Conservation (phyloP, 257 asterid genomes). For the Knoxia roxburghii region DNA sequence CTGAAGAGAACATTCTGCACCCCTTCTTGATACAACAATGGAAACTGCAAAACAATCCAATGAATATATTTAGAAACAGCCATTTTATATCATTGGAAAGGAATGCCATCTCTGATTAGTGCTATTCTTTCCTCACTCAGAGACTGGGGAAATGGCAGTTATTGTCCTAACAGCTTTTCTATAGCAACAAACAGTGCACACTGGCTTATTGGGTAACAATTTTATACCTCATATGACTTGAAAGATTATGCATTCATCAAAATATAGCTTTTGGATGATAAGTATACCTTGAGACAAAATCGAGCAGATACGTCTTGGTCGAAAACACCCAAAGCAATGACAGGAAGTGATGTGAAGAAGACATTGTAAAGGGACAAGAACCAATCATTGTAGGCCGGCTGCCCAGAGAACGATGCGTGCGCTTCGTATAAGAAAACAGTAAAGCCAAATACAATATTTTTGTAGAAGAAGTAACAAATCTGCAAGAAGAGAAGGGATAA, state of each 20-base stretch:
- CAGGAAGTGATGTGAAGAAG: slow-evolving; percentile 91
- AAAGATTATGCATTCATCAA: neutral
- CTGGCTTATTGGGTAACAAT: neutral
- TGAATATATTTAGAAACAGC: slow-evolving; percentile 11
- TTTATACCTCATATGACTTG: neutral
- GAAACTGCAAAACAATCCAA: slow-evolving; percentile 52
- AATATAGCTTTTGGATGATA: neutral
- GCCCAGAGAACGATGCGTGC: slow-evolving; percentile 59
- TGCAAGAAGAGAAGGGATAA: slow-evolving; percentile 29
- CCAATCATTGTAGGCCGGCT: slow-evolving; percentile 87
- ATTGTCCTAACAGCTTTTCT: neutral
- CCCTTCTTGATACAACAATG: slow-evolving; percentile 95
- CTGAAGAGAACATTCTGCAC: slow-evolving; percentile 81
- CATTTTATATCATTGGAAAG: neutral
- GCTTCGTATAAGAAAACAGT: slow-evolving; percentile 70
- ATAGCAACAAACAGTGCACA: too few relatives aligned
- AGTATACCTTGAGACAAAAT: slow-evolving; percentile 66
- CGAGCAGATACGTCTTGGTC: slow-evolving; percentile 94
- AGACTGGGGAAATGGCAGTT: too few relatives aligned
- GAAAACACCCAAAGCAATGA: slow-evolving; percentile 79
- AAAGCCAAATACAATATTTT: slow-evolving; percentile 61
- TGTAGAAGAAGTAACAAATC: slow-evolving; percentile 84
- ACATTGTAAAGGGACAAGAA: slow-evolving; percentile 78
- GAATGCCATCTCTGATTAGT: too few relatives aligned
- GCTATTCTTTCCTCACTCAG: too few relatives aligned